Base-by-base conservation (phyloP, 2,329 filamentous ascomycete genomes). In the Thelonectria blattea region DNA sequence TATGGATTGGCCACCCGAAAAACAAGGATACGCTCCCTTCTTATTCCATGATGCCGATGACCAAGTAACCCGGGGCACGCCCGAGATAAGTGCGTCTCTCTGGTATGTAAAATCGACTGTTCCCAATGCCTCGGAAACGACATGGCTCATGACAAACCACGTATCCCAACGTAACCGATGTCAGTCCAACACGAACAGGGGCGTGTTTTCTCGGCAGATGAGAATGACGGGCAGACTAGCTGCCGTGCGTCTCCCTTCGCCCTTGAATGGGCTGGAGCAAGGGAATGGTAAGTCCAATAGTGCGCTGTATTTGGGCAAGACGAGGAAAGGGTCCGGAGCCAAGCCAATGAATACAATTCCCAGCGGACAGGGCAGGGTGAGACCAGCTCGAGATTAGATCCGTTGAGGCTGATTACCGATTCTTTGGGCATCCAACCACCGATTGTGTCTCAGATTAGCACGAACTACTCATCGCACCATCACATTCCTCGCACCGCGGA, bases 331-430 rank as follows among this genome's bases (percentile, higher is more conserved):
- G 61, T 65, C 48, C 49, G 49, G 55, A 58, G 24, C 63, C 60
- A 61, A 56, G 56, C 43, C 55, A 52, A 53, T 57, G 64, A 60
- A 60, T 34, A 37, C 58, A 57, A 65, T 69, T 58, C 61, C 67
- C 63, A 56, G 61, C 54, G 66, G 65, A 58, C 61, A 69, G 66
- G 65, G 58, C 61, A 69, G 67, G 63, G 56, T 62, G 61, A 47
- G 48, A 61, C 24, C 22, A 22, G 39, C 59, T 60, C 56, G 18
- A 50, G 34, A 43, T 34, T 37, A 18, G 17, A 41, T 49, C 12
- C 37, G 41, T 49, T 42, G 17, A 22, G 24, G 41, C 45, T 49
- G 20, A 30, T n/a, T 34, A 41, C 20, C 41, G 51, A 41, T 27
- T 12, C 34, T 57, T 48, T 42, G 54, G 47, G 51, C 41, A 53